Evolutionary conservation across 78 protist species (phyloP).

Genomic region (Cavenderia fasciculata): DNA sequence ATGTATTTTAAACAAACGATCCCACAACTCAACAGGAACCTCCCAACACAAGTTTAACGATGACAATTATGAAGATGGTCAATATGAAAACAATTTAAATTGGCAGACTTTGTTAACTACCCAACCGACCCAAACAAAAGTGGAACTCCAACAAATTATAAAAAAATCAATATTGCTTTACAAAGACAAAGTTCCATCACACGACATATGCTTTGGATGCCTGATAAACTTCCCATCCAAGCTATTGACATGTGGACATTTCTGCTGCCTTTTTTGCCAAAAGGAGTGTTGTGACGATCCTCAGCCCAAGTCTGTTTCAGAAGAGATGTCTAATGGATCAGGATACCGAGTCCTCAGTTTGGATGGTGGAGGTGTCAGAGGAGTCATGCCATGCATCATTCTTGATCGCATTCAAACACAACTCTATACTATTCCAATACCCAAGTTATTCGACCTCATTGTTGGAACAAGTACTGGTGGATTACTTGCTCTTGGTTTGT

Average conservation of each 20-base stretch:
- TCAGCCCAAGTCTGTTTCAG: too few relatives aligned
- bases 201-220: neutral
- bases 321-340: too few relatives aligned
- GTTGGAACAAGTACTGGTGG: slow-evolving; percentile 17
- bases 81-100: too few relatives aligned
- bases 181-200: too few relatives aligned
- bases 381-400: slow-evolving; percentile 17
- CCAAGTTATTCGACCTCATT: slow-evolving; percentile 2
- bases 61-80: too few relatives aligned
- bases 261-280: neutral
- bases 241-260: slow-evolving; percentile 3
- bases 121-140: too few relatives aligned
- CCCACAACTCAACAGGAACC: too few relatives aligned
- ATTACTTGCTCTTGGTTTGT: neutral
- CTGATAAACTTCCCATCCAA: neutral
- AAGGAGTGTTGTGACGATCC: neutral
- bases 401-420: slow-evolving; percentile 6
- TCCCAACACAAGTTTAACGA: too few relatives aligned
- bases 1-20: too few relatives aligned
- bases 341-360: slow-evolving; percentile 26
- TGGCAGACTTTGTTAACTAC: too few relatives aligned
- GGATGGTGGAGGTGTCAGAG: slow-evolving; percentile 50
- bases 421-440: neutral
- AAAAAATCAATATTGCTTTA: too few relatives aligned
- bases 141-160: too few relatives aligned